Conservation (phyloP, 75 land plant genomes). For the Selaginella moellendorffii region DNA sequence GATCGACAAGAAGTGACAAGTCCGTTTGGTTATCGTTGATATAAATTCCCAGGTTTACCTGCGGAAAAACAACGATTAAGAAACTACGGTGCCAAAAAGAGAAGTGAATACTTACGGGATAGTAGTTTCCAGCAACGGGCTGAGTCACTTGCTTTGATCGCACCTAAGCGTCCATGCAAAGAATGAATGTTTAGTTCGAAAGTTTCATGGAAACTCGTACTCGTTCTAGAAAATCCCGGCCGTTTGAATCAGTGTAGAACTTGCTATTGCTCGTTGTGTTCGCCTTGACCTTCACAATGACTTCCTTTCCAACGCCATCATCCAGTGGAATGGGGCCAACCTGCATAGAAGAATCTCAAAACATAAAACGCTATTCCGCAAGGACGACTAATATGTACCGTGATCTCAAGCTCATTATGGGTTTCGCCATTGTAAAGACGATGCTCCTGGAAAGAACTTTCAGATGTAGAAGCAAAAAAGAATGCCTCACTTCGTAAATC, state of each 20-base stretch:
- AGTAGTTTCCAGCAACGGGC: constrained; percentile 84
- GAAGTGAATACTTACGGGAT: constrained; percentile 41
- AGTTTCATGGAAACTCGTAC: constrained; percentile 33
- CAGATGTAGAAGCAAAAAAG: not conserved
- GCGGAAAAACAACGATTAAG: not conserved
- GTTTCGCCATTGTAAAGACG: constrained; percentile 49
- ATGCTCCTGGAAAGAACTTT: constrained; percentile 31
- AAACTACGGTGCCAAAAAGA: not conserved
- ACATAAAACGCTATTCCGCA: not conserved
- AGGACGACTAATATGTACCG: constrained; percentile 16
- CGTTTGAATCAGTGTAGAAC: constrained; percentile 92
- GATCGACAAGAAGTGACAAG: constrained; percentile 78
- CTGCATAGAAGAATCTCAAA: constrained; percentile 26
- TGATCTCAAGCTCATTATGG: constrained; percentile 58
- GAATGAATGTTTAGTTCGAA: no score
- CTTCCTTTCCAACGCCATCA: constrained; percentile 70
- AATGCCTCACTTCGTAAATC: not conserved
- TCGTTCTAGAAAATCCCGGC: constrained; percentile 85
- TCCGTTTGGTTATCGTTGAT: constrained; percentile 45
- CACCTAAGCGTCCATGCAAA: no score
- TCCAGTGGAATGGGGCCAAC: constrained; percentile 85
- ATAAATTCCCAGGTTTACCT: constrained; percentile 83
- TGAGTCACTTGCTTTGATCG: constrained; percentile 56
- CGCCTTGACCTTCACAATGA: constrained; percentile 45
- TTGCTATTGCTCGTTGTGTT: constrained; percentile 36